Base-by-base conservation (phyloP, 495 filamentous ascomycete genomes). In the Penicillium bialowiezense region DNA sequence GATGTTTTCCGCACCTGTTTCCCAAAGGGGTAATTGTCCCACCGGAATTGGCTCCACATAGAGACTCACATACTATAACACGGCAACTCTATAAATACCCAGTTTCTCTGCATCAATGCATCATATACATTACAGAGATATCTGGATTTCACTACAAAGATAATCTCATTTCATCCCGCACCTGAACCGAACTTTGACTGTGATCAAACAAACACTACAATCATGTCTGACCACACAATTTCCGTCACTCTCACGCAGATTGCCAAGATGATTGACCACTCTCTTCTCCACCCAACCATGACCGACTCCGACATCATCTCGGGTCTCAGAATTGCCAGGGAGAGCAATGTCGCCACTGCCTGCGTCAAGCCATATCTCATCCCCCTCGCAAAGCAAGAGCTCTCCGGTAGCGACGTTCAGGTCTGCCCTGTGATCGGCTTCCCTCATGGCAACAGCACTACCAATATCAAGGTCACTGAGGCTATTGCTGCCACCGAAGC, bases 251-350 rank as follows among this genome's bases (percentile, higher is more conserved):
- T 81, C 3, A 39, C 65, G 20, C 71, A 79, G 44, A 59, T 83
- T 17, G 77, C 81, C 50, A 80, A 81, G 50, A 68, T 70, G 58
- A 83, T 84, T 56, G 81, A 83, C 59, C 79, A 83, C 59, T 82
- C 77, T 37, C 70, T 84, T 24, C 69, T 83, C 2, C 77, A 83
- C 53, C 82, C 79, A n/a, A 78, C 74, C 23, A 73, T 81, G 70
- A 81, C 80, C 35, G 79, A 82, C 56, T 55, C 53, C 13, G 75
- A 79, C n/a, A 68, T 82, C 53, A 44, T 62, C 10, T 54, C 65
- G 13, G 81, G 79, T 3, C 71, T 84, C 3, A 51, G 69, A 32
- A 68, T 77, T 40, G 64, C 71, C 28, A 71, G 64, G 26, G 63
- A 69, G 10, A 60, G 74, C 58, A 58, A 70, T 34, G 77, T 83